These are phyloP conservation scores for Zoysia pacifica DNA, from an alignment of 176 grass and related monocot genomes.

Conservation along the genomic window DNA sequence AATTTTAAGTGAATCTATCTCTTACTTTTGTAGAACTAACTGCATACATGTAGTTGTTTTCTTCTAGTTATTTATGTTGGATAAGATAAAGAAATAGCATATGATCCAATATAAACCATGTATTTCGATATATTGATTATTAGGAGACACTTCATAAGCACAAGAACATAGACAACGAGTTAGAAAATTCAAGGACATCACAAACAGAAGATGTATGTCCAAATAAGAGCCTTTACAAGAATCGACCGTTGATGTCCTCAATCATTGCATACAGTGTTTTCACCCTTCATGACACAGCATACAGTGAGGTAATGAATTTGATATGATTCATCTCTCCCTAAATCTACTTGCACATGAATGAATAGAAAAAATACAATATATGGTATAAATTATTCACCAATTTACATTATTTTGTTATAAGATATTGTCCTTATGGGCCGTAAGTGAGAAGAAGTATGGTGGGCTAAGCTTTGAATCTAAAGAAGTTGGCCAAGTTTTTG, in stretches of 20 bases:
- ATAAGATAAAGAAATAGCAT: background rate
- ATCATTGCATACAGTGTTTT: slow-evolving; percentile 68
- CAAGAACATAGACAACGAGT: slow-evolving; percentile 12
- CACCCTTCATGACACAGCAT: slow-evolving; percentile 77
- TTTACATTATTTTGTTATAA: slow-evolving; percentile 22
- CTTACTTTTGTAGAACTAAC: too few relatives aligned
- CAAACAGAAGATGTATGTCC: slow-evolving; percentile 12
- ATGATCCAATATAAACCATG: background rate
- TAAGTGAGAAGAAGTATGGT: slow-evolving; percentile 60
- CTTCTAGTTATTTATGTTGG: background rate
- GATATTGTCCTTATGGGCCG: slow-evolving; percentile 79
- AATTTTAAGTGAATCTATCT: background rate
- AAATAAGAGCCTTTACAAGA: slow-evolving; percentile 56
- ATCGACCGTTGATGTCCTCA: slow-evolving; percentile 79
- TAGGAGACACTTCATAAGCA: slow-evolving; percentile 90
- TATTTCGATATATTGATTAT: slow-evolving; percentile 9
- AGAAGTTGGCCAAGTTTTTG: slow-evolving; percentile 66
- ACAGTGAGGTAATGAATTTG: slow-evolving; percentile 62
- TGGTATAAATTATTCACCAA: background rate
- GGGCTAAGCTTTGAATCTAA: slow-evolving; percentile 66
- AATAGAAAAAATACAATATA: background rate
- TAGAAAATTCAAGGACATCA: slow-evolving; percentile 28
- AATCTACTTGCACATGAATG: background rate
- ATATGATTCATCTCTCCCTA: background rate
- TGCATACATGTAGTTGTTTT: background rate